Evolutionary conservation across 108 stramenopile species (phyloP), one percentile per base, ranked within the genome.

Genomic region (Stephanodiscus minutulus): DNA sequence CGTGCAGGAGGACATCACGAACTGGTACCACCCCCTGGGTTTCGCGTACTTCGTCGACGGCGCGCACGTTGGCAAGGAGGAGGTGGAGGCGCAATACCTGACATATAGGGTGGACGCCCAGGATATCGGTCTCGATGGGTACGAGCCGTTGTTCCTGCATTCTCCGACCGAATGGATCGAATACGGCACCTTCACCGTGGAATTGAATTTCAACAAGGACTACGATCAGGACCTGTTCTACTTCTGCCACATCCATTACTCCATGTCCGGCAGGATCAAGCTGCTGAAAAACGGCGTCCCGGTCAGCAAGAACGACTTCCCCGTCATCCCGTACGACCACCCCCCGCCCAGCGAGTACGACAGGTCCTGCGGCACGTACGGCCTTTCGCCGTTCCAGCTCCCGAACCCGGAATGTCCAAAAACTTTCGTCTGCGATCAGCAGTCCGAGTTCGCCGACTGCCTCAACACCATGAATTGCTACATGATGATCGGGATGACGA

Each of bases 11-110:
- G 76, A 66, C 7, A 59, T 21, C 4, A 74, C 75, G 46, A 95
- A 95, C 74, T 95, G 81, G 74, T 93, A 85, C 64, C 96, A 97
- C 61, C 91, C 91, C 9, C 55, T 97, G 10, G 96, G 96, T 21
- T 96, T 97, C 62, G 88, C 93, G 18, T 73, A 73, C 43, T 57
- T 58, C 17, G 52, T 64, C 13, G 72, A 73, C 58, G 72, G 72
- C 1, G 72, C 72, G 0, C 72, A 73, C 31, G 72, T 44, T n/a
- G 72, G 53, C 44, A 58, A 58, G 28, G 64, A 56, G 18, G 72
- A 64, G 44, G 53, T 73, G 11, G 63, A 64, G 41, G 56, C 65
- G 20, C 47, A 61, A 11, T 52, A 46, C 37, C 22, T 35, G 57
- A 58, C 57, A 0, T 58, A 58, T 29, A 54, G 77, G 11, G 61